Base-by-base conservation (phyloP, 805 yeast species). In the Hanseniaspora lachancei region DNA sequence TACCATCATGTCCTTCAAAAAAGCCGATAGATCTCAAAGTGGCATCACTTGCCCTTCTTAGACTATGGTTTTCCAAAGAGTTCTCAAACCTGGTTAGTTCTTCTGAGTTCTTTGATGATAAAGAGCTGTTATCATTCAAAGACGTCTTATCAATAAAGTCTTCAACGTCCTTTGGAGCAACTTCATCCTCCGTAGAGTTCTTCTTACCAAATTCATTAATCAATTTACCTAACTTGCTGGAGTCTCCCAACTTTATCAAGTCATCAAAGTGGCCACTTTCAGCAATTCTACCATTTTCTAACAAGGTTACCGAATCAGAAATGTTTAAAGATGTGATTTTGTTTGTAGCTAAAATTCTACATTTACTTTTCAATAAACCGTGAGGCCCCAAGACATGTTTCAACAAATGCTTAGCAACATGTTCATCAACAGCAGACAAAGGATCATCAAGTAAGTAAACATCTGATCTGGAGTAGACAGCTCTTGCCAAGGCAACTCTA, bases 401-500 rank as follows among this genome's bases (percentile, higher is more conserved):
- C 61, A 86, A 81, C 62, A 93, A 74, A 64, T 88, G 95, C 60
- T 80, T 81, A 13, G 96, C 91, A 60, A 93, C 98, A 67, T 93
- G 98, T 63, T 89, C 97, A 70, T 93, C 98, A 43, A 93, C 98
- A 27, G 98, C 98, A 66, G 95, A 84, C 58, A 93, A 76, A 10
- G 95, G 86, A 69, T 93, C 98, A 68, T 93, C 98, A 60, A 93
- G 71, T 42, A 93, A 71, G 66, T 87, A 89, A 34, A 93, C 79
- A 65, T 93, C 97, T 3, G 97, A 95, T 60, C 97, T 77, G 13
- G 96, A 79, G 66, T 93, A 93, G 10, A 93, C 96, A 13, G 98
- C 97, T 66, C 98, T 79, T 0, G 98, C 98, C 54, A 93, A 76
- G 1, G 95, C 82, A 39, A 93, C 76, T 67, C 98, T 81, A 0